phyloP scores from a whole-genome alignment of 768 basidiomycete genomes.

The Phaeolepiota aurea region DNA sequence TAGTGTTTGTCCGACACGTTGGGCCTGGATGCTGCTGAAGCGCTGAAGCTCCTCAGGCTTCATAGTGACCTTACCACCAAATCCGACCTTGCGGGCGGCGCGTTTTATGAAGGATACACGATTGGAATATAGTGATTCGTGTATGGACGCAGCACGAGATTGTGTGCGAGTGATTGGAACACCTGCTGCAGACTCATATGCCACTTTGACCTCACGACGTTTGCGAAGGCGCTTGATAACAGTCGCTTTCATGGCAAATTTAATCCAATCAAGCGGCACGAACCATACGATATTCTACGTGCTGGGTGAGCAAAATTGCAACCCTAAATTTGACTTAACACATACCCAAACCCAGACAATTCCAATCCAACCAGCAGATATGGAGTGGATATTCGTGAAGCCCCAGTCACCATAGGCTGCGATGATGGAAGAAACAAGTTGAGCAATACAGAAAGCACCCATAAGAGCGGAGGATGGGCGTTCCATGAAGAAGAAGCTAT shows the following conservation, averaged over 20 bases:
- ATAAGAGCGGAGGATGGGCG: slow-evolving; percentile 86
- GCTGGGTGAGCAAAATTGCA: background rate
- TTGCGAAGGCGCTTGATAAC: slow-evolving; percentile 79
- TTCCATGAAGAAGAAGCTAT: slow-evolving; percentile 96
- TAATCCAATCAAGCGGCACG: slow-evolving; percentile 90
- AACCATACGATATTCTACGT: slow-evolving; percentile 91
- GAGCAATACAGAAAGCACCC: slow-evolving; percentile 86
- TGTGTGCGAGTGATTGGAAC: slow-evolving; percentile 73
- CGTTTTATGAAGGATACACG: slow-evolving; percentile 91
- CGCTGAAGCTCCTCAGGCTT: slow-evolving; percentile 81
- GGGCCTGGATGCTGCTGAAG: slow-evolving; percentile 82
- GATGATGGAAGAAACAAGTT: slow-evolving; percentile 93
- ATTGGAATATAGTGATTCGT: slow-evolving; percentile 82
- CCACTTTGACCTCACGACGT: slow-evolving; percentile 49
- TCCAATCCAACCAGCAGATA: slow-evolving; percentile 95
- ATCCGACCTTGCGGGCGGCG: slow-evolving; percentile 84
- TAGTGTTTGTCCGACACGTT: slow-evolving; percentile 66
- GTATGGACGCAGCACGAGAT: background rate
- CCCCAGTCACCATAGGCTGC: slow-evolving; percentile 91
- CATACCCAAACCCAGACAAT: slow-evolving; percentile 95
- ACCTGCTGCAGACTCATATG: slow-evolving; percentile 38
- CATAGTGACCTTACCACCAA: slow-evolving; percentile 72
- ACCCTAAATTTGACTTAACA: slow-evolving; percentile 9
- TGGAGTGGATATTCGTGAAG: slow-evolving; percentile 74
- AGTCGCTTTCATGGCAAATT: slow-evolving; percentile 94